Base-by-base conservation (phyloP, 768 basidiomycete species). In the Rhizopogon vulgaris region DNA sequence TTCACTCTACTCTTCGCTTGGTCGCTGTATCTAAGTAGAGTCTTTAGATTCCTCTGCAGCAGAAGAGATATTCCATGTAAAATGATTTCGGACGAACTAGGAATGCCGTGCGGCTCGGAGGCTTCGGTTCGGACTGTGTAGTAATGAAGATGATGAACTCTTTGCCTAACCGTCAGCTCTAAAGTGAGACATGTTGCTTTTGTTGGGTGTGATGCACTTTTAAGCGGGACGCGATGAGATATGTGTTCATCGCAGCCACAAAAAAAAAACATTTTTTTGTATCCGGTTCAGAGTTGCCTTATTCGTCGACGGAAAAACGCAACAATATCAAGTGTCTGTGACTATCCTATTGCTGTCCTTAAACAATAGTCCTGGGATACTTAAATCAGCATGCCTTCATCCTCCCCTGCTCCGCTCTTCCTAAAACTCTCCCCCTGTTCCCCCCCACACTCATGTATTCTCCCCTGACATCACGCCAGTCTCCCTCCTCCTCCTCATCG, bases 291-390 rank as follows among this genome's bases (percentile, higher is more conserved):
- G 8, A 45, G 30, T 32, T 45, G 11, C 43, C 43, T 45, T 14
- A 32, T 45, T 14, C 14, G 30, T 28, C 9, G 18, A 15, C 12
- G 38, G n/a, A n/a, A 7, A 22, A 49, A 22, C 9, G 28, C 49
- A 52, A 52, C 51, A 53, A 53, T 52, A 53, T 38, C 49, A 38
- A 32, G 18, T 34, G 25, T 32, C n/a, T 41, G 30, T 49, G 54
- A 46, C 22, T 22, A 22, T 22, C 22, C 22, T 22, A 55, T 58
- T 54, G 56, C 55, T 66, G 60, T 62, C 62, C 49, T 47, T 56
- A 65, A 57, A 67, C 68, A 71, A 72, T 69, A 68, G 57, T 56
- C 54, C 54, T 51, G 53, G 52, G 38, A 50, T 58, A 37, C 46
- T 69, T 68, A 68, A 67, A 66, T 56, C 57, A 40, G 48, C 52